phyloP scores from a whole-genome alignment of 2,329 filamentous ascomycete genomes.

The Aureobasidium zeae region DNA sequence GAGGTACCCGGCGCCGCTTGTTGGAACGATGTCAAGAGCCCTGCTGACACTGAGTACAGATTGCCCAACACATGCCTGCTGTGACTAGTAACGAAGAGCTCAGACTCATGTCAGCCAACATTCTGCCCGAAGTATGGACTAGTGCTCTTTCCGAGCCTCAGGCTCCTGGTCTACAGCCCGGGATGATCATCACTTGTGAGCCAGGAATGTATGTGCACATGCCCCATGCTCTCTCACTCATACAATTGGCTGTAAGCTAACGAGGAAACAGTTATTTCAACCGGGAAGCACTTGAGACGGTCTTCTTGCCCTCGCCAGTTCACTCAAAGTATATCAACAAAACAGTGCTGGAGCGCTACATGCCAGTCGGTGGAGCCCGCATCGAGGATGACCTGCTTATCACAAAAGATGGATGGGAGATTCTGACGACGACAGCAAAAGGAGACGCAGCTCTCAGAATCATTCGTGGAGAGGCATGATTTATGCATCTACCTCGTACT shows the following conservation, averaged over 20 bases:
- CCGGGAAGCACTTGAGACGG: conserved; percentile 67
- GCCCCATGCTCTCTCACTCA: too few relatives aligned
- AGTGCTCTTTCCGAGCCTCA: not conserved
- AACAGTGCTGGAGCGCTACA: conserved; percentile 65
- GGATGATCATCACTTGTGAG: conserved; percentile 49
- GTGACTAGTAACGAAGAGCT: not conserved
- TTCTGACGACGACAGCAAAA: conserved; percentile 63
- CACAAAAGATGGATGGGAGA: conserved; percentile 58
- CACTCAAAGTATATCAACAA: conserved; percentile 69
- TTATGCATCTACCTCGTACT: too few relatives aligned
- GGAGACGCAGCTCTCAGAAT: conserved; percentile 55
- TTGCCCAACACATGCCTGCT: not conserved
- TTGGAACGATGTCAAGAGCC: too few relatives aligned
- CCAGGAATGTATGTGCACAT: conserved; percentile 36
- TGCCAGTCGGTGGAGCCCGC: conserved; percentile 69
- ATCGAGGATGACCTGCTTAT: conserved; percentile 67
- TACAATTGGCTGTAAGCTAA: too few relatives aligned
- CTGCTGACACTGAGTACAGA: conserved; percentile 2
- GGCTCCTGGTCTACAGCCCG: conserved; percentile 33
- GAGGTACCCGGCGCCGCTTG: conserved; percentile 23
- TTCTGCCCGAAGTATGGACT: not conserved
- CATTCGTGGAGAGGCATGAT: conserved; percentile 29
- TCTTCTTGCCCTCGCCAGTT: conserved; percentile 63
- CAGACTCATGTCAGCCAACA: not conserved
- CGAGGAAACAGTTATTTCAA: conserved; percentile 65